Evolutionary conservation across 768 basidiomycete species (phyloP).

Genomic region (Suillus clintonianus): DNA sequence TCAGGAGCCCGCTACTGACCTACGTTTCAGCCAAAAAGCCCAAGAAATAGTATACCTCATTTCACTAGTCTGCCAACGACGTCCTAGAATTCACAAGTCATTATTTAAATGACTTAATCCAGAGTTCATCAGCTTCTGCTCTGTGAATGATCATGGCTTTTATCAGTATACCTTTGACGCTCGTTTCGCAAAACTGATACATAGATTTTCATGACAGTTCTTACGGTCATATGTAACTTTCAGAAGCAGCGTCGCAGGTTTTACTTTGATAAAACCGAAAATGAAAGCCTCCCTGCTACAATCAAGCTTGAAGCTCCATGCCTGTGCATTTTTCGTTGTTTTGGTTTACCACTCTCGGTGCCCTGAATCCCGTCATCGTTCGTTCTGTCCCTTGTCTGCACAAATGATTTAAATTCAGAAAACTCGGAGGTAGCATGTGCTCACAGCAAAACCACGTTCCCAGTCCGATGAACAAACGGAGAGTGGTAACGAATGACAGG

Average conservation of each 20-base stretch:
- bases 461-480: slow-evolving; percentile 66
- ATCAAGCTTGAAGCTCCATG: slow-evolving; percentile 13
- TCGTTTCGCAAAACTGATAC: background rate
- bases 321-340: slow-evolving; percentile 6
- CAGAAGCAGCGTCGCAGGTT: background rate
- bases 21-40: slow-evolving; percentile 73
- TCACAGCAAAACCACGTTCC: slow-evolving; percentile 63
- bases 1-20: background rate
- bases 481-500: slow-evolving; percentile 18
- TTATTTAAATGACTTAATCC: background rate
- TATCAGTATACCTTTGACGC: background rate
- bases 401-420: slow-evolving; percentile 68
- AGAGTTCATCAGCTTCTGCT: background rate
- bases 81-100: background rate
- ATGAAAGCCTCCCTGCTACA: slow-evolving; percentile 12
- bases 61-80: background rate
- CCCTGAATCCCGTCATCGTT: slow-evolving; percentile 34
- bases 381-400: slow-evolving; percentile 49
- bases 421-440: slow-evolving; percentile 78
- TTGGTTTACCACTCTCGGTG: slow-evolving; percentile 25
- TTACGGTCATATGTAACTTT: background rate
- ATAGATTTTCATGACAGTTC: background rate
- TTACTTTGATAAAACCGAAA: background rate
- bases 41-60: slow-evolving; percentile 52
- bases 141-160: background rate